phyloP scores from a whole-genome alignment of 2,329 filamentous ascomycete species.

The Penicillium sp. region DNA sequence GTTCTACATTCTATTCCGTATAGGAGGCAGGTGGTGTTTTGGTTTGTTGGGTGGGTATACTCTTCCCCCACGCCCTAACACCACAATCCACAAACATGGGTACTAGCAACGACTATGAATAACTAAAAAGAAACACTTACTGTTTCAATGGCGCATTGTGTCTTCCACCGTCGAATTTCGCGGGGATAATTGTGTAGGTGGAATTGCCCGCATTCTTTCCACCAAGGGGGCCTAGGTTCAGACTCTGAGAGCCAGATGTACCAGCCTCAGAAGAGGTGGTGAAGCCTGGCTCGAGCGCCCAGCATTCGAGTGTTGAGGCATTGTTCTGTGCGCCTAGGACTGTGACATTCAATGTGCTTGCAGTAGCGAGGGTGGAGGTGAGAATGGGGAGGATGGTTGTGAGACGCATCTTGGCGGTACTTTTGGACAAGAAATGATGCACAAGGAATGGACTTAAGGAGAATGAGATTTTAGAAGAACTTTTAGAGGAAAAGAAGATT shows the following conservation, averaged over 20 bases:
- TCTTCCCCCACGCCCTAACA: background rate
- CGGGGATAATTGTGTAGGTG: conserved; percentile 41
- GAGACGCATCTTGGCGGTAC: conserved; percentile 12
- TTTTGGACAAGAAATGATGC: background rate
- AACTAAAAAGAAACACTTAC: conserved; percentile 28
- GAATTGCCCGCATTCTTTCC: conserved; percentile 26
- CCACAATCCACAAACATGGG: background rate
- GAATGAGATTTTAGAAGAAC: too few relatives aligned
- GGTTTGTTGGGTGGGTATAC: background rate
- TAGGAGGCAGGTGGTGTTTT: background rate
- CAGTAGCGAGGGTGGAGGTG: conserved; percentile 9
- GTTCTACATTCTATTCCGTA: too few relatives aligned
- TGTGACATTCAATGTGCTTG: conserved; percentile 44
- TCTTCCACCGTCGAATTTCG: conserved; percentile 40
- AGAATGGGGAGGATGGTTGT: conserved; percentile 12
- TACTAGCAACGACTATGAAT: background rate
- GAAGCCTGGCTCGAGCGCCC: conserved; percentile 44
- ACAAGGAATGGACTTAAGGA: background rate
- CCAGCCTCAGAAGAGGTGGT: conserved; percentile 34
- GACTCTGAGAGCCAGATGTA: conserved; percentile 29
- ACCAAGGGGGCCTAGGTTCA: conserved; percentile 35
- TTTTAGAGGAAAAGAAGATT: background rate
- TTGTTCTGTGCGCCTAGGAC: conserved; percentile 39
- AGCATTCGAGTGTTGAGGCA: conserved; percentile 49
- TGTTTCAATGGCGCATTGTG: conserved; percentile 47